Evolutionary conservation across 2,329 filamentous ascomycete genomes (phyloP), one percentile per base, ranked within the genome.

Genomic region (Fusarium pseudograminearum): DNA sequence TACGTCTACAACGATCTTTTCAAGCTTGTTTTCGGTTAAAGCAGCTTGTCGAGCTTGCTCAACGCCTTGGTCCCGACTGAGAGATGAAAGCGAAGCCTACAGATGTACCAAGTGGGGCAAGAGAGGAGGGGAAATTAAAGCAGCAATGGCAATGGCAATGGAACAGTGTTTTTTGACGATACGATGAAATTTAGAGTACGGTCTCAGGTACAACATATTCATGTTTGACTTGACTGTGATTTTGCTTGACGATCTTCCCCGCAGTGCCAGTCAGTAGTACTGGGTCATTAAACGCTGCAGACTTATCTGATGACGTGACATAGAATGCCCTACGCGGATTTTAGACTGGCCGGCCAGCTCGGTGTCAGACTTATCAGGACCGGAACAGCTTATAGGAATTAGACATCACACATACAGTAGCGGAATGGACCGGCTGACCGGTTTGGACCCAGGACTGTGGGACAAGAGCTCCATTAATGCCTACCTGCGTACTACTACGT

Each of bases 1-100:
- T 98, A 89, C 80, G 92, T 98, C 79, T 91, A 90, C 84, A 98
- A 98, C 86, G 95, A 98, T 81, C 83, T 98, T 80, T 98, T 98
- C 90, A 93, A 93, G 83, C 88, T 98, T 67, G 88, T 97, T 74
- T 95, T 92, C 82, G 85, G 82, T 78, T 88, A 83, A 69, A 58
- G 12, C 11, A 51, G 14, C 48, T 28, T 40, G 9, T 12, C 15
- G n/a, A 51, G 33, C 28, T 28, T 28, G 16, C 33, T 51, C 54
- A 41, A 44, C 38, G 57, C 46, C 33, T 63, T 61, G 26, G 38
- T 38, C 50, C 58, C 36, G 56, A 28, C 26, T 28, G 36, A 42
- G 40, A 24, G 30, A 36, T 30, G 61, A 57, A 46, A 66, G 50
- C 34, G 56, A 47, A 65, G 53, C 40, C 47, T 48, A 63, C 48